Base-by-base conservation (phyloP, 129 eudicot species). In the Smallanthus sonchifolius region DNA sequence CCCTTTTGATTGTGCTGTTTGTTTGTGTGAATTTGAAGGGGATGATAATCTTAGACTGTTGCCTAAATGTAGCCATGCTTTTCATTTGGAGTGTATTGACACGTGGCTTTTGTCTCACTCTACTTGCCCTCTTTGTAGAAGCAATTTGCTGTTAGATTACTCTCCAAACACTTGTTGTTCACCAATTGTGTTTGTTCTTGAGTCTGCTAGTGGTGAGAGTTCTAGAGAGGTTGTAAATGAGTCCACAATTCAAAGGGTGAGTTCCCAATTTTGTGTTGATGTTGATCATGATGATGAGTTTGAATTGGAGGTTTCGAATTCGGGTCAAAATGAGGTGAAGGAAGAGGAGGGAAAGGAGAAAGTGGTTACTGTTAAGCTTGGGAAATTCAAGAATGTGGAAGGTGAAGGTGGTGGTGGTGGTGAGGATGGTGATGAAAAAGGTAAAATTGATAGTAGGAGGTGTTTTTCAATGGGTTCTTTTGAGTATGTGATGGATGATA, bases 1-100 rank as follows among this genome's bases (percentile, higher is more conserved):
- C 80, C 98, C 98, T 17, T 90, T 93, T 80, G 98, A 93, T 80
- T 93, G 98, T 85, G 98, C 98, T 77, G 98, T 93, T 67, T 93
- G 98, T 79, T 82, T 93, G 69, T 93, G 91, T 77, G 98, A 93
- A 74, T 93, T 88, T 79, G 96, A 90, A 68, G 69, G 79, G 39
- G 97, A 90, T 17, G 96, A 94, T 82, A 84, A 86, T 35, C 86
- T 90, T 3, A 82, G 98, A 54, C 61, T 90, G 40, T 74, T 94
- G 75, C 97, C 98, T 3, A 90, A 86, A 66, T 94, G 98, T 66
- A 88, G 98, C 75, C 98, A 94, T 84, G 98, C 98, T 52, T 94
- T 94, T 82, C 98, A 94, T 65, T 83, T 88, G 91, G 87, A 83
- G 37, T 94, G 98, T 70, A 90, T 94, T 51, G 98, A 94, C 47